Conservation (phyloP, 2,329 filamentous ascomycete species). For the Fusarium sp. region DNA sequence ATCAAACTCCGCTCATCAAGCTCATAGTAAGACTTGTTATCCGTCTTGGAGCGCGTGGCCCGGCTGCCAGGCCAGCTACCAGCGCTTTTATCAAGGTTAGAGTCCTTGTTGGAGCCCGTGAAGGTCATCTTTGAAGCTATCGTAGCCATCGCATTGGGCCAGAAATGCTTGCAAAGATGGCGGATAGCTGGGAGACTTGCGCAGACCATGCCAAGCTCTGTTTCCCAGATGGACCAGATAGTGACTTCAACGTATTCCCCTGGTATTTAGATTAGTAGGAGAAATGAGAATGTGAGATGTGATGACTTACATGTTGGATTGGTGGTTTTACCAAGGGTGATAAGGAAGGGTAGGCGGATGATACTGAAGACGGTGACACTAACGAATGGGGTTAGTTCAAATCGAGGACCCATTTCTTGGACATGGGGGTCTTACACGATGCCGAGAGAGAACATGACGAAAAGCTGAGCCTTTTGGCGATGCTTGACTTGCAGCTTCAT, state of each 20-base stretch:
- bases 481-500: slow-evolving; percentile 33
- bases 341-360: slow-evolving; percentile 32
- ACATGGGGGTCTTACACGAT: slow-evolving; percentile 6
- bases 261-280: neutral
- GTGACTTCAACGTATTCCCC: slow-evolving; percentile 38
- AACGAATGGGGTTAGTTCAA: neutral
- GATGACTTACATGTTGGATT: slow-evolving; percentile 33
- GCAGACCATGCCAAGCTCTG: slow-evolving; percentile 39
- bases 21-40: slow-evolving; percentile 36
- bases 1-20: slow-evolving; percentile 36
- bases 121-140: slow-evolving; percentile 36
- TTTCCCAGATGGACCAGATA: slow-evolving; percentile 42
- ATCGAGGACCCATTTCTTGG: accelerated
- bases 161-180: slow-evolving; percentile 39
- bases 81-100: slow-evolving; percentile 13
- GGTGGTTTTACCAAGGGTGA: slow-evolving; percentile 28
- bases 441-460: slow-evolving; percentile 37
- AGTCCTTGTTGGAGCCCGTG: slow-evolving; percentile 17
- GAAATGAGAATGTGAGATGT: too few species aligned
- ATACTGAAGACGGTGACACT: slow-evolving; percentile 37
- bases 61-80: slow-evolving; percentile 33
- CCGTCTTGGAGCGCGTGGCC: slow-evolving; percentile 29
- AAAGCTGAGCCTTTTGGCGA: slow-evolving; percentile 34
- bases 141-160: slow-evolving; percentile 38
- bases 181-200: slow-evolving; percentile 39